Evolutionary conservation across 73 alveolate species (phyloP), one percentile per base, ranked within the genome.

Genomic region (Stentor roeselii): DNA sequence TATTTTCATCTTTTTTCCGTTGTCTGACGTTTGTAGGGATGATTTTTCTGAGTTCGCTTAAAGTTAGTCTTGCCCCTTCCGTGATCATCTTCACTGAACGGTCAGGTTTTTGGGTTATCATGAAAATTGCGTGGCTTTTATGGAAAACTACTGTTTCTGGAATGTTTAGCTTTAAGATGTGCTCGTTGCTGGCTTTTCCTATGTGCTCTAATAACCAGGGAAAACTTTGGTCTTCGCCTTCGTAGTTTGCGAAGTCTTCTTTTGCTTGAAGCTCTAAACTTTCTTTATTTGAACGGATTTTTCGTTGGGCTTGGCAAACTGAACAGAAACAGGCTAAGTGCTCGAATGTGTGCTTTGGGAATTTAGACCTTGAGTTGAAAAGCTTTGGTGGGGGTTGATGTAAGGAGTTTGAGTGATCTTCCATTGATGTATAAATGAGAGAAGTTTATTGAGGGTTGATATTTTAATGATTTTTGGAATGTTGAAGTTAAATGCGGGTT

Each of bases 101-200:
- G 42, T 78, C 86, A 40, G 37, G 30, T 36, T 39, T 59, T 32
- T 32, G 40, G 27, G 38, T 15, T 30, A 59, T 27, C n/a, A 78
- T 39, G 11, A 78, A 36, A 3, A 40, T 42, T 39, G 86, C 75
- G 36, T 78, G 38, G 0, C 80, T 32, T 67, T 67, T 67, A 21
- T 32, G n/a, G 34, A 21, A 67, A 21, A 67, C 80, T 27, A 67
- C 37, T 15, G 80, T 67, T 67, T 67, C 80, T 21, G 80, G 80
- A 11, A 67, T 67, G 37, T 67, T 67, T 27, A 67, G 15, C 34
- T 67, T 67, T 67, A 67, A 27, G 14, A 34, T 15, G 50, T 15
- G 27, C 34, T n/a, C 27, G 21, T 21, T 14, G 41, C 80, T 67
- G 21, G 80, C 80, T 67, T 67, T 32, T 67, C 80, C 80, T 67